A percentile compares a stretch with the other conserved stretches of the same genome.
Evolutionary conservation across 2,329 filamentous ascomycete genomes (phyloP).

Genomic region (Acrodontium crateriforme): DNA sequence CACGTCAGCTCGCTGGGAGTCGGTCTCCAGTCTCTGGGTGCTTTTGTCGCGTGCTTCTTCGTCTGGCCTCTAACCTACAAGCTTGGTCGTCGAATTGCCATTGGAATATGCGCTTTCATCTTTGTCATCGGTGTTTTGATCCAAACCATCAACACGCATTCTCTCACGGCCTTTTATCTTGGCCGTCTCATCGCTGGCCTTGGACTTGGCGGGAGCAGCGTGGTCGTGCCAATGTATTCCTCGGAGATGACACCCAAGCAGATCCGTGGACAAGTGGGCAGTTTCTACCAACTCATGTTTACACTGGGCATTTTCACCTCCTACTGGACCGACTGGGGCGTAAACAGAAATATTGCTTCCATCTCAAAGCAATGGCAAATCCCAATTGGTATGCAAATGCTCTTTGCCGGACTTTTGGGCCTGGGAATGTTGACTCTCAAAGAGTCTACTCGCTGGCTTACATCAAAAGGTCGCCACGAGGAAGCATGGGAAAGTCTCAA

Average conservation of each 20-base stretch:
- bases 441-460: slow-evolving; percentile 39
- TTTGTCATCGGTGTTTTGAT: slow-evolving; percentile 30
- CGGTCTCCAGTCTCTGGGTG: slow-evolving; percentile 38
- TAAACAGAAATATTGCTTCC: slow-evolving; percentile 23
- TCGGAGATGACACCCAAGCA: slow-evolving; percentile 30
- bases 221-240: slow-evolving; percentile 29
- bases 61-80: slow-evolving; percentile 36
- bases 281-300: slow-evolving; percentile 40
- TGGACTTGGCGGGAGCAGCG: slow-evolving; percentile 35
- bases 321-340: slow-evolving; percentile 41
- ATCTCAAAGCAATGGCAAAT: slow-evolving; percentile 39
- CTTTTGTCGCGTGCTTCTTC: slow-evolving; percentile 38
- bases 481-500: slow-evolving; percentile 35
- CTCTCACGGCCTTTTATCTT: slow-evolving; percentile 31
- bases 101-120: slow-evolving; percentile 32
- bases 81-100: slow-evolving; percentile 31
- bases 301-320: slow-evolving; percentile 36
- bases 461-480: slow-evolving; percentile 30
- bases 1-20: slow-evolving; percentile 28
- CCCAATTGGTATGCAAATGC: slow-evolving; percentile 39
- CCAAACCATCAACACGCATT: slow-evolving; percentile 34
- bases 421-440: slow-evolving; percentile 35
- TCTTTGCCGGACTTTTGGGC: slow-evolving; percentile 34
- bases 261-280: slow-evolving; percentile 35
- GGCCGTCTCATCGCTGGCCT: slow-evolving; percentile 35